These are phyloP conservation scores for Debaryomyces sp. DNA, from an alignment of 1,139 yeast genomes.

Conservation along the genomic window DNA sequence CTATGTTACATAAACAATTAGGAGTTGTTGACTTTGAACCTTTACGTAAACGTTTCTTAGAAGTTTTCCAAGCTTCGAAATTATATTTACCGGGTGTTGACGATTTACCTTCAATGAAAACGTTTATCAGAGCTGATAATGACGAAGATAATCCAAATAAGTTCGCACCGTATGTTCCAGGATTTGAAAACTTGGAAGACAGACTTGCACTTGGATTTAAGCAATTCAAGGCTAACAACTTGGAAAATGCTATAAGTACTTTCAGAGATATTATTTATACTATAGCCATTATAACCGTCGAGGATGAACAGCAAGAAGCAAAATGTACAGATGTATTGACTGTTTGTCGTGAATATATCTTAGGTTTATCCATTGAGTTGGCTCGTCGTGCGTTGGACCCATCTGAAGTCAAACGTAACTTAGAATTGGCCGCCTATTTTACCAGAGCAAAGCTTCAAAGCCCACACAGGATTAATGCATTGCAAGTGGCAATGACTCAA, in stretches of 20 bases:
- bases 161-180: constrained; percentile 72
- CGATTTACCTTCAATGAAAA: constrained; percentile 66
- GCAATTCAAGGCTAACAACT: constrained; percentile 78
- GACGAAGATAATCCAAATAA: constrained; percentile 59
- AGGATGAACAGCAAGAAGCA: constrained; percentile 71
- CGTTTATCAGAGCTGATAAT: constrained; percentile 65
- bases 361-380: constrained; percentile 89
- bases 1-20: constrained; percentile 82
- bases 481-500: constrained; percentile 94
- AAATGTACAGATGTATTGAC: constrained; percentile 73
- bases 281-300: constrained; percentile 71
- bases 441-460: constrained; percentile 82
- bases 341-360: constrained; percentile 84
- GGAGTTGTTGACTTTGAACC: constrained; percentile 90
- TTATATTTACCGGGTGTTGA: constrained; percentile 74
- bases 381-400: constrained; percentile 80
- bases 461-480: constrained; percentile 82
- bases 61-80: constrained; percentile 80
- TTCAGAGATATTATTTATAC: constrained; percentile 84
- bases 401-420: constrained; percentile 74
- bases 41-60: constrained; percentile 76
- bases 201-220: constrained; percentile 77
- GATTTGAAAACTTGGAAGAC: constrained; percentile 67
- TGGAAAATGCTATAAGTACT: constrained; percentile 74
- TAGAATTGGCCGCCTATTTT: constrained; percentile 95